A percentile compares a stretch with the other conserved stretches of the same genome.
phyloP scores from a whole-genome alignment of 1,139 yeast species.

The Sugiyamaella novakii region DNA sequence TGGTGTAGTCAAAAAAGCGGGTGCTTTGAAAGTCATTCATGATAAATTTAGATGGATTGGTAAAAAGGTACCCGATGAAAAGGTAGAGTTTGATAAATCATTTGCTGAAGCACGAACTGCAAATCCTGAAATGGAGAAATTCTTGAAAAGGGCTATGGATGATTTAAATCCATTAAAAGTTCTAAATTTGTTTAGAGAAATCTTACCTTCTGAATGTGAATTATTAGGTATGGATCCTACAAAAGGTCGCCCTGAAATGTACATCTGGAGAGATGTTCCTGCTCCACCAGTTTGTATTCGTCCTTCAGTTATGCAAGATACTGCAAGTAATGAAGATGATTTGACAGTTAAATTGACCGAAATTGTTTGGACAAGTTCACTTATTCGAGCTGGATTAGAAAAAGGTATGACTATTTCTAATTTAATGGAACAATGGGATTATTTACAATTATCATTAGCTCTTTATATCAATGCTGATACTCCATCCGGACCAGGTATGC shows the following conservation, averaged over 20 bases:
- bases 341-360: conserved; percentile 94
- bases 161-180: conserved; percentile 94
- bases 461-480: conserved; percentile 97
- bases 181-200: conserved; percentile 80
- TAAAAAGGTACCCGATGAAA: conserved; percentile 84
- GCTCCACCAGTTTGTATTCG: conserved; percentile 99
- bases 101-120: conserved; percentile 74
- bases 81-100: conserved; percentile 70
- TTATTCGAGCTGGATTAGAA: conserved; percentile 91
- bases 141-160: conserved; percentile 84
- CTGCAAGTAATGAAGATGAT: conserved; percentile 94
- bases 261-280: conserved; percentile 94
- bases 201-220: conserved; percentile 86
- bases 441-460: conserved; percentile 90
- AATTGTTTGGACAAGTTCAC: conserved; percentile 92
- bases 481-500: conserved; percentile 48
- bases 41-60: conserved; percentile 97
- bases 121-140: conserved; percentile 86
- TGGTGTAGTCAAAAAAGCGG: conserved; percentile 98
- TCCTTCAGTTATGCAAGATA: conserved; percentile 96
- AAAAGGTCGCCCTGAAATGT: conserved; percentile 93
- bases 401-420: conserved; percentile 91
- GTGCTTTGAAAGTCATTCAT: conserved; percentile 91
- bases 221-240: conserved; percentile 86
- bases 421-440: conserved; percentile 99